phyloP scores from a whole-genome alignment of 1,284 basidiomycete genomes.

The Golubevia sp. region DNA sequence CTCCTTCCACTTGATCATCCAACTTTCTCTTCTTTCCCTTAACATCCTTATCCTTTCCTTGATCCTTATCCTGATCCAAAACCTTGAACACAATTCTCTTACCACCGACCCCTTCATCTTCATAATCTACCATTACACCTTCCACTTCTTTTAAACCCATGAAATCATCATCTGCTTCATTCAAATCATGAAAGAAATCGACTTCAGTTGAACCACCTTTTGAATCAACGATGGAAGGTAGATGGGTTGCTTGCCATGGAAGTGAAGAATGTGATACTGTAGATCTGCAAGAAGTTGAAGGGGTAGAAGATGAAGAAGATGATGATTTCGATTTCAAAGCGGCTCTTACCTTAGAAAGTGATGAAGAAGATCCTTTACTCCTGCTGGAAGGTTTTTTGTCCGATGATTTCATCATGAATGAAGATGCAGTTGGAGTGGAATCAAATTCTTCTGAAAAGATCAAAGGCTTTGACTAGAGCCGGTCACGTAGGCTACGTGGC shows the following conservation, averaged over 20 bases:
- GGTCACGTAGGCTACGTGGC: too few species aligned
- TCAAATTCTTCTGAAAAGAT: too few species aligned
- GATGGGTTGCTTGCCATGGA: background rate
- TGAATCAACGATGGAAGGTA: background rate
- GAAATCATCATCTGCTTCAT: conserved; percentile 28
- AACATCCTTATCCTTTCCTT: conserved; percentile 17
- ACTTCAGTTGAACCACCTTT: background rate
- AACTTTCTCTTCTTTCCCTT: conserved; percentile 22
- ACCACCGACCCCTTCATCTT: conserved; percentile 22
- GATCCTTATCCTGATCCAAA: conserved; percentile 7
- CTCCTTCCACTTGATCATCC: conserved; percentile 7
- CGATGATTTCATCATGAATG: too few species aligned
- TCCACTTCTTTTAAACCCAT: conserved; percentile 56
- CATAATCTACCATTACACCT: conserved; percentile 39
- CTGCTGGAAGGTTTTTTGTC: too few species aligned
- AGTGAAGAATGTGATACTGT: background rate
- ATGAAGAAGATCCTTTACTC: too few species aligned
- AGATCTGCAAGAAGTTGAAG: background rate
- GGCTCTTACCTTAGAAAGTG: too few species aligned
- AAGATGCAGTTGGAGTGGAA: too few species aligned
- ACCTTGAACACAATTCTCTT: conserved; percentile 32
- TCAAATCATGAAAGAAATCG: background rate
- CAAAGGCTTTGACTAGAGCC: too few species aligned
- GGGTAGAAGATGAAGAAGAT: background rate
- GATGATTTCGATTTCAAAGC: background rate